Evolutionary conservation across 2,329 filamentous ascomycete genomes (phyloP).

Genomic region (Nemania serpens): DNA sequence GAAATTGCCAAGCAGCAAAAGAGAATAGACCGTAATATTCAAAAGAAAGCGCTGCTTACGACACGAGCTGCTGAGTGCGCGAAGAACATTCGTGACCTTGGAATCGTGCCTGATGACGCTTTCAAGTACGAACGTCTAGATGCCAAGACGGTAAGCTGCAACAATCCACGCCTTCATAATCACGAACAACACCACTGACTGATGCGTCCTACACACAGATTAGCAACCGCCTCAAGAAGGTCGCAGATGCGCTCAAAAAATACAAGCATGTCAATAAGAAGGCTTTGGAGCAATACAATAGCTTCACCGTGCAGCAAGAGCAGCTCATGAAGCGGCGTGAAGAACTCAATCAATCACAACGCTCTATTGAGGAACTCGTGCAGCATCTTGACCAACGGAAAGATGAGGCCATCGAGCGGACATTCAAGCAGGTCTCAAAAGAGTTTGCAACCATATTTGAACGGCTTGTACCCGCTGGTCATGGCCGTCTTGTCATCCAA

Average conservation of each 20-base stretch:
- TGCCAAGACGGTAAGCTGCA: constrained; percentile 68
- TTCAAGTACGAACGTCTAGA: constrained; percentile 89
- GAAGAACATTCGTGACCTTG: constrained; percentile 89
- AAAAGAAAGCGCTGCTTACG: constrained; percentile 80
- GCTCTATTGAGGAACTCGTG: constrained; percentile 89
- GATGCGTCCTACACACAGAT: constrained; percentile 48
- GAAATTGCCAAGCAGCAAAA: constrained; percentile 86
- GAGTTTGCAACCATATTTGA: constrained; percentile 94
- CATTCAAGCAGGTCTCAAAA: constrained; percentile 95
- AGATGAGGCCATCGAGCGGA: constrained; percentile 96
- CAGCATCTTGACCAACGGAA: constrained; percentile 92
- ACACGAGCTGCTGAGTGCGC: constrained; percentile 79
- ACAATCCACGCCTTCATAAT: not conserved
- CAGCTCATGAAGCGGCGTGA: constrained; percentile 80
- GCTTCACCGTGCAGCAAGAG: constrained; percentile 91
- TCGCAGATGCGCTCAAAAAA: constrained; percentile 91
- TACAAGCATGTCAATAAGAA: constrained; percentile 99
- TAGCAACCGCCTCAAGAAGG: constrained; percentile 77
- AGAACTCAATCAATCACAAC: constrained; percentile 85
- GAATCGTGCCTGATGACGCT: constrained; percentile 90
- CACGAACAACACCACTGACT: constrained; percentile 18
- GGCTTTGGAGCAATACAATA: constrained; percentile 98
- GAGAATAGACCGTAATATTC: constrained; percentile 87
- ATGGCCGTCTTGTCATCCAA: constrained; percentile 90
- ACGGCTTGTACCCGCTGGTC: constrained; percentile 90